Evolutionary conservation across 129 eudicot genomes (phyloP), one percentile per base, ranked within the genome.

Genomic region (Rutidosis leptorrhynchoides): DNA sequence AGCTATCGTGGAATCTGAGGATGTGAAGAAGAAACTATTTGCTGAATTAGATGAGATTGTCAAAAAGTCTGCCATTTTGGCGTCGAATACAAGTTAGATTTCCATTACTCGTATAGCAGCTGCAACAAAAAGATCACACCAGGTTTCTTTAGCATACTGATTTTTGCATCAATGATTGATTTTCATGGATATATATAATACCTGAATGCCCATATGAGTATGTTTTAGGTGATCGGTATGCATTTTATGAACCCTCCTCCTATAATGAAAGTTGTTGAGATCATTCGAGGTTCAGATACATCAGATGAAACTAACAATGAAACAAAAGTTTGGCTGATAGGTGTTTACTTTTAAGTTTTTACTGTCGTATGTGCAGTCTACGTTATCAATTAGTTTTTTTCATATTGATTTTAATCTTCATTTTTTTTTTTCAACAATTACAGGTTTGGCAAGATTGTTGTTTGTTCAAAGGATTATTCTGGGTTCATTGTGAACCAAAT

Each of bases 231-330:
- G 57, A 89, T 89, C 23, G 97, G 97, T 22, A 86, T 89, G 97
- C 97, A 89, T 75, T 89, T 89, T 61, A 89, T 89, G 96, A 89
- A 89, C 69, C 96, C 98, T 56, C 98, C 98, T 19, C 96, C 98
- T 4, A 78, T 88, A 45, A 92, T 92, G 98, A 92, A 85, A 58
- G 83, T 92, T 64, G 95, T 92, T 57, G 98, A 92, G 84, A 80
- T 92, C 40, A 79, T 92, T 61, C 82, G 89, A 65, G 98, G 96
- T 17, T 95, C 91, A 11, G 83, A 83, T 65, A 92, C 98, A 60
- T 92, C 98, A 29, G 89, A 92, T 53, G 87, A 80, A 22, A 87
- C 97, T 24, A 86, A 68, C 35, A 29, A 60, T 64, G 80, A 79
- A 55, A 87, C 97, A 33, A 90, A 82, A 80, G 52, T 23, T 76